Base-by-base conservation (phyloP, 495 filamentous ascomycete species). In the Pseudotulostoma volvatum region DNA sequence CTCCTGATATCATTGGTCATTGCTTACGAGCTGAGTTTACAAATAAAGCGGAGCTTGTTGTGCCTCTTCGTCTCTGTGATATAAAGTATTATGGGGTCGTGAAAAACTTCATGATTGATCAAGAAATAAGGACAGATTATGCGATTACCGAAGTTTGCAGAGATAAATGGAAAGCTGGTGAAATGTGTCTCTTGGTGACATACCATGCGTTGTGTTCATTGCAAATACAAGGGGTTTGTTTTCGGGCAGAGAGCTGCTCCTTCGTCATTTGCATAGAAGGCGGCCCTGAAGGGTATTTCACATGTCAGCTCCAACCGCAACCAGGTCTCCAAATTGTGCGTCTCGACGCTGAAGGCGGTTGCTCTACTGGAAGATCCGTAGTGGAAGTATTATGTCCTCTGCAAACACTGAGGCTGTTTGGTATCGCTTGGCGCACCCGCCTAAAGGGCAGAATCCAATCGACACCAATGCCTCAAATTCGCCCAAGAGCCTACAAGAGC, bases 1-100 rank as follows among this genome's bases (percentile, higher is more conserved):
- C 51, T 18, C 41, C 51, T 32, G 50, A 44, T 1, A 31, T 58
- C 4, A 32, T 54, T n/a, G 51, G 60, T n/a, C 39, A 47, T 36
- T 62, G 53, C 31, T 45, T 63, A 34, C 48, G 56, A 36, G 58
- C 50, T 7, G 55, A 60, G 17, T 57, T 65, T 18, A n/a, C 17
- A 0, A 38, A 47, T 9, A 34, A 42, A 0, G 42, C 43, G 4
- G 47, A 52, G 9, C 46, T 64, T 31, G 43, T 54, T 15, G 33
- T 59, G 15, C 42, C 54, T 1, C 34, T 63, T 5, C 58, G 58
- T 7, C 39, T 46, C 9, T 60, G 55, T 18, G 43, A 52, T 18
- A 41, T 32, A 18, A 38, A 37, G 9, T 56, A 44, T 39, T 60
- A 54, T 39, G 55, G 57, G 0, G 45, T 53, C 9, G 11, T 63